Conservation (phyloP, 179 eudicot species). For the Monotropa hypopitys region DNA sequence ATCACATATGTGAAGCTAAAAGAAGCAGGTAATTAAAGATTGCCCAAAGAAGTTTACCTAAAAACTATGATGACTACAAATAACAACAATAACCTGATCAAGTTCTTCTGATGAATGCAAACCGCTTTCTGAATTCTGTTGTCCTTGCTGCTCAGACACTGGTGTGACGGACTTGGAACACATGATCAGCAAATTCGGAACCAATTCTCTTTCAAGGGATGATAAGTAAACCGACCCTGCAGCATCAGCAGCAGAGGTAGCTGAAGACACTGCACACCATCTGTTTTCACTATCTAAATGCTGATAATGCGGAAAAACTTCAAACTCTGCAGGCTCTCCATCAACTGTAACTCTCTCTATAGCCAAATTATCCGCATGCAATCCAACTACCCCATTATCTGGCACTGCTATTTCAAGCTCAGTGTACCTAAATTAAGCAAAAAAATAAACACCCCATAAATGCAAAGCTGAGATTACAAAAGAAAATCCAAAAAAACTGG, state of each 20-base stretch:
- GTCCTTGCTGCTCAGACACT: slow-evolving; percentile 28
- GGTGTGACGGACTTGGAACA: slow-evolving; percentile 44
- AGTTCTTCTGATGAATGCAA: slow-evolving; percentile 35
- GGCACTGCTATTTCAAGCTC: slow-evolving; percentile 76
- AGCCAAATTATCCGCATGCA: slow-evolving; percentile 90
- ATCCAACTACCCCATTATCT: slow-evolving; percentile 65
- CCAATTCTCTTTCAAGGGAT: slow-evolving; percentile 75
- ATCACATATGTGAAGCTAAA: background rate
- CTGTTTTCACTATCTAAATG: slow-evolving; percentile 68
- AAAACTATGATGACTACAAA: background rate
- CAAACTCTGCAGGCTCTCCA: slow-evolving; percentile 75
- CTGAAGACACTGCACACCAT: slow-evolving; percentile 96
- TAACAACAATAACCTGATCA: slow-evolving; percentile 47
- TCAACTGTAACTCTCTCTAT: slow-evolving; percentile 81
- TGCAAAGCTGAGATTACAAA: background rate
- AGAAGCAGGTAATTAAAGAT: background rate
- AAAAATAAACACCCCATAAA: slow-evolving; percentile 2
- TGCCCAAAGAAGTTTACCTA: background rate
- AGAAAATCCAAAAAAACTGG: background rate
- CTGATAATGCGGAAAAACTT: slow-evolving; percentile 76
- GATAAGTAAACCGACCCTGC: slow-evolving; percentile 86
- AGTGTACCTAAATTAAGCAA: slow-evolving; percentile 46
- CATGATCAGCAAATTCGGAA: slow-evolving; percentile 87
- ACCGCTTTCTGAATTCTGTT: slow-evolving; percentile 39
- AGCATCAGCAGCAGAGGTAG: slow-evolving; percentile 95